phyloP scores from a whole-genome alignment of 1,284 basidiomycete species.

The Marasmius sp. region DNA sequence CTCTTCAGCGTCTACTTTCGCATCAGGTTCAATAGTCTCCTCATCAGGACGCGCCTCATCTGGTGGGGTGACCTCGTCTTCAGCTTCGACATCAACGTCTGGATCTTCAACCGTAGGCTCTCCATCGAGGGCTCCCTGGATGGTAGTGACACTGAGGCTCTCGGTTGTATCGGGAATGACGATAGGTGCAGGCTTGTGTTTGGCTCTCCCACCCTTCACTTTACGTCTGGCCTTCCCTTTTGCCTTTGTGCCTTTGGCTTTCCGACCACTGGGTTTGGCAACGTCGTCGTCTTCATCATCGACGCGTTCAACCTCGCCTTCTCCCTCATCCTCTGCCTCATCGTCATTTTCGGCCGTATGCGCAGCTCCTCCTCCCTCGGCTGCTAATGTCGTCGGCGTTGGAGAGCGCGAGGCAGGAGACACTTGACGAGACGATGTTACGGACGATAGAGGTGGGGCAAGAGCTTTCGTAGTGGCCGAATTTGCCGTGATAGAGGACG shows the following conservation, averaged over 20 bases:
- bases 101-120: background rate
- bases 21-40: background rate
- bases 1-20: constrained; percentile 10
- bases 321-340: background rate
- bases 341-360: background rate
- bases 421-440: background rate
- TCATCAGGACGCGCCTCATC: background rate
- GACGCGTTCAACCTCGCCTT: background rate
- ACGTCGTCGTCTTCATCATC: background rate
- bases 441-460: background rate
- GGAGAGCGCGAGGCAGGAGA: background rate
- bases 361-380: background rate
- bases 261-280: background rate
- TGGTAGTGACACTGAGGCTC: background rate
- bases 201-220: background rate
- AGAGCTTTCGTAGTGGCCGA: background rate
- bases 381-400: background rate
- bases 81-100: constrained; percentile 2
- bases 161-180: background rate
- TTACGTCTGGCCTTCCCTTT: background rate
- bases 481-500: background rate
- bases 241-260: background rate
- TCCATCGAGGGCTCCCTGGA: background rate
- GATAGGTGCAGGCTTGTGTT: background rate
- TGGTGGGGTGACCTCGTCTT: background rate